Base-by-base conservation (phyloP, 208 protist species). In the Trypanosoma scelopori region DNA sequence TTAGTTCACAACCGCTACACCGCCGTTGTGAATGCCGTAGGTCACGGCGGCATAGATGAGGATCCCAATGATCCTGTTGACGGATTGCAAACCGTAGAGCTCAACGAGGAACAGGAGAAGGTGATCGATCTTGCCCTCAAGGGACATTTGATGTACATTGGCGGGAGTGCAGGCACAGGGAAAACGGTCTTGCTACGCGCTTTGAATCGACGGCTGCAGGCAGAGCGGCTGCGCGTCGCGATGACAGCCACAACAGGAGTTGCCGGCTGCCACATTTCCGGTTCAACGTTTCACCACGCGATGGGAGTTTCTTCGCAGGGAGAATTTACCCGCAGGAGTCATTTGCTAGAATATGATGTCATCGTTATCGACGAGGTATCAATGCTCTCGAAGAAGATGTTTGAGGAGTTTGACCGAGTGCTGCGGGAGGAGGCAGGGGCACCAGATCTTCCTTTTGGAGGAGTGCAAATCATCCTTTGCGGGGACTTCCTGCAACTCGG, bases 321-420 rank as follows among this genome's bases (percentile, higher is more conserved):
- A 13, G 86, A 93, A 55, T 95, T 95, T 51, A 58, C 93, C 35
- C 89, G 89, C 39, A 87, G 84, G 56, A 74, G 63, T 67, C 67
- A 59, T 9, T 71, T 94, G 45, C 74, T 92, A 4, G 81, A 93
- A 73, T 92, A 92, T 69, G 88, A 97, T 42, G 82, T 89, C 39
- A 85, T 97, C 67, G 85, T 97, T 71, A 94, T 97, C 55, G 93
- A 97, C 55, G 93, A 97, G 75, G 82, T 97, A 27, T 94, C 87
- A 35, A 97, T 97, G 93, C 52, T 97, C 25, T 77, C 84, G 22
- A 79, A 78, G 65, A 69, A 82, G 53, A 74, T 97, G 46, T 95
- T 97, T 65, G 88, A 96, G 49, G 78, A 94, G 42, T 90, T 97
- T 48, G 91, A 97, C 62, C 63, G 69, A 11, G 81, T 89, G 3